Evolutionary conservation across 73 alveolate genomes (phyloP).

Genomic region (Effrenium voratum): DNA sequence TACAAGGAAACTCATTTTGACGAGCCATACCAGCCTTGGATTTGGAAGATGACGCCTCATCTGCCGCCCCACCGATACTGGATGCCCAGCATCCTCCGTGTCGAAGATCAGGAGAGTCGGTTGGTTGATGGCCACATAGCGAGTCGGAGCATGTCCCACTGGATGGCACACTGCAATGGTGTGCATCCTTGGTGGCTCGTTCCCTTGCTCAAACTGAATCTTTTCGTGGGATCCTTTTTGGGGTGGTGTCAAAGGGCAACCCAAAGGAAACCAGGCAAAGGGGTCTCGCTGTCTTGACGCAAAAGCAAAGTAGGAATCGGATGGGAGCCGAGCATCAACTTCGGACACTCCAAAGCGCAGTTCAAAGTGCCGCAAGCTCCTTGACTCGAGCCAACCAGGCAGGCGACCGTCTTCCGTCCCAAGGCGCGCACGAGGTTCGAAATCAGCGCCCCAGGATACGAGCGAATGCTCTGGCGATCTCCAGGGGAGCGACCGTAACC

Average conservation of each 20-base stretch:
- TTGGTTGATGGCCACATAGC: slow-evolving; percentile 80
- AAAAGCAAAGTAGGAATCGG: too few species aligned
- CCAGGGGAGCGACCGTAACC: slow-evolving; percentile 93
- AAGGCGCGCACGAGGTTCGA: slow-evolving; percentile 65
- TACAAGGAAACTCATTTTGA: too few species aligned
- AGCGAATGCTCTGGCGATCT: slow-evolving; percentile 62
- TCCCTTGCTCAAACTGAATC: too few species aligned
- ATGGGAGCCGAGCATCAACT: too few species aligned
- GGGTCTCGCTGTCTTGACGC: too few species aligned
- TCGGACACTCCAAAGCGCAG: slow-evolving; percentile 80
- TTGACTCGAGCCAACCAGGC: slow-evolving; percentile 45
- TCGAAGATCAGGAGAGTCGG: slow-evolving; percentile 85
- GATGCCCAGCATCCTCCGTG: slow-evolving; percentile 93
- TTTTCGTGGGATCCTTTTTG: too few species aligned
- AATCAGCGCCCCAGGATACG: slow-evolving; percentile 86
- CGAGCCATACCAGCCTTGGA: too few species aligned
- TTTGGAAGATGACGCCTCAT: slow-evolving; percentile 88
- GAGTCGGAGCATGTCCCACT: slow-evolving; percentile 90
- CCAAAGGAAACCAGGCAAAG: too few species aligned
- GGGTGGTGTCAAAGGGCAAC: too few species aligned
- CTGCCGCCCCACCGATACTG: slow-evolving; percentile 86
- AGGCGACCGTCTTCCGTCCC: slow-evolving; percentile 54
- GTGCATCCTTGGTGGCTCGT: too few species aligned
- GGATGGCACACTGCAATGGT: slow-evolving; percentile 76
- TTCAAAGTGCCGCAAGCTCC: slow-evolving; percentile 90